A percentile compares a stretch with the other conserved stretches of the same genome.
phyloP scores from a whole-genome alignment of 208 protist genomes.

The Wallacemonas sp. region DNA sequence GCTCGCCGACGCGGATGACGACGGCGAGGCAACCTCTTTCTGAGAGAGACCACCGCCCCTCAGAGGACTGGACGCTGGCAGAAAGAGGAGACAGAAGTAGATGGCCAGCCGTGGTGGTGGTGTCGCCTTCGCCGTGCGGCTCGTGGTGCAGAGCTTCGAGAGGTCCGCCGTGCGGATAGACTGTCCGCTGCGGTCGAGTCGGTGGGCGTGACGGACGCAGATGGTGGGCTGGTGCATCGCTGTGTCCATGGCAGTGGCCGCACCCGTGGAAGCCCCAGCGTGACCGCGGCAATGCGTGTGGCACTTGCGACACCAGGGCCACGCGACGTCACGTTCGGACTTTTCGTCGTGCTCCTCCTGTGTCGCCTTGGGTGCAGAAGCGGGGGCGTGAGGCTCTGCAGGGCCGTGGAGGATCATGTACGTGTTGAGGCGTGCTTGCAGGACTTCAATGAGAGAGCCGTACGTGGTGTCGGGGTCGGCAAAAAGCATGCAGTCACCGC shows the following conservation, averaged over 20 bases:
- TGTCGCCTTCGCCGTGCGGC: background rate
- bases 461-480: background rate
- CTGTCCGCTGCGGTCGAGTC: background rate
- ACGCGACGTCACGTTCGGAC: background rate
- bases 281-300: too few relatives aligned
- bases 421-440: slow-evolving; percentile 6
- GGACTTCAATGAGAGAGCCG: background rate
- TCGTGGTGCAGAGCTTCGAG: background rate
- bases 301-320: slow-evolving; percentile 2
- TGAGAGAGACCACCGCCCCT: too few relatives aligned
- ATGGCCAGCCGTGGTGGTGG: background rate
- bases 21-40: too few relatives aligned
- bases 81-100: background rate
- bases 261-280: background rate
- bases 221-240: background rate
- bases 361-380: too few relatives aligned
- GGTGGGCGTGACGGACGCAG: background rate
- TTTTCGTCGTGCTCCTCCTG: too few relatives aligned
- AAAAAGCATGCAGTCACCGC: slow-evolving; percentile 11
- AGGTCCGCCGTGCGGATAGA: background rate
- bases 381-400: background rate
- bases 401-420: slow-evolving; percentile 17
- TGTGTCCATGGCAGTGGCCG: background rate
- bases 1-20: background rate
- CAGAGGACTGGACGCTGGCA: background rate